Evolutionary conservation across 1,284 basidiomycete genomes (phyloP).

Genomic region (Pseudozyma tsukubaensis): DNA sequence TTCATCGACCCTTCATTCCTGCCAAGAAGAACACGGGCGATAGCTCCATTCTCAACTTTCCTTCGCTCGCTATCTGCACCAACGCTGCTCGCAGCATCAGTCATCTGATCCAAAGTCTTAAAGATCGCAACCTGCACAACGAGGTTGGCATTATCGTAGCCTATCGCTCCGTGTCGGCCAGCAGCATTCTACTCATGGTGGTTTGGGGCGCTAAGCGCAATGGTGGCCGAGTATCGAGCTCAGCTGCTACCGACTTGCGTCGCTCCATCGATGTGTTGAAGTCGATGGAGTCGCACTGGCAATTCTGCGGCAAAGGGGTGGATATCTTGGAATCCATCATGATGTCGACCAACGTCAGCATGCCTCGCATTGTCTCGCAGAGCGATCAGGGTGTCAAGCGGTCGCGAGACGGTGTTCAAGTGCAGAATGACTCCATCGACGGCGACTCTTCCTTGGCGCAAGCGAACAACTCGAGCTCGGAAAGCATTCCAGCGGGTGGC

Average conservation of each 20-base stretch:
- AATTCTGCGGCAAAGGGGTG: conserved; percentile 46
- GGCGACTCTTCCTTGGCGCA: conserved; percentile 1
- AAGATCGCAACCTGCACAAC: conserved; percentile 38
- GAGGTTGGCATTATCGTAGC: conserved; percentile 24
- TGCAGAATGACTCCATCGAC: conserved; percentile 13
- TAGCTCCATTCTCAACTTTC: conserved; percentile 58
- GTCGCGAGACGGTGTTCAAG: conserved; percentile 21
- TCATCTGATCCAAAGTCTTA: conserved; percentile 51
- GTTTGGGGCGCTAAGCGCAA: conserved; percentile 55
- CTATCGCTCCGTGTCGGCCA: conserved; percentile 39
- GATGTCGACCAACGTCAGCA: conserved; percentile 34
- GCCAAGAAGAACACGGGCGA: conserved; percentile 36
- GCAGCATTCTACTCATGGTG: conserved; percentile 54
- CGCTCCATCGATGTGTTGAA: conserved; percentile 54
- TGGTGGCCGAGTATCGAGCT: conserved; percentile 49
- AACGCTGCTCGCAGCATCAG: conserved; percentile 60
- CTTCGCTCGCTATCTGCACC: conserved; percentile 63
- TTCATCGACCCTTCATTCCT: conserved; percentile 64
- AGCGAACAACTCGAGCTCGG: not conserved
- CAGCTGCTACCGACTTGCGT: conserved; percentile 51
- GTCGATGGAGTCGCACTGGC: conserved; percentile 50
- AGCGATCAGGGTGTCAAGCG: conserved; percentile 47
- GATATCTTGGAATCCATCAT: conserved; percentile 52
- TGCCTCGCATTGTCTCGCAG: conserved; percentile 14
- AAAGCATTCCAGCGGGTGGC: not conserved